Evolutionary conservation across 169 alveolate genomes (phyloP).

Genomic region (Blepharisma undulans): DNA sequence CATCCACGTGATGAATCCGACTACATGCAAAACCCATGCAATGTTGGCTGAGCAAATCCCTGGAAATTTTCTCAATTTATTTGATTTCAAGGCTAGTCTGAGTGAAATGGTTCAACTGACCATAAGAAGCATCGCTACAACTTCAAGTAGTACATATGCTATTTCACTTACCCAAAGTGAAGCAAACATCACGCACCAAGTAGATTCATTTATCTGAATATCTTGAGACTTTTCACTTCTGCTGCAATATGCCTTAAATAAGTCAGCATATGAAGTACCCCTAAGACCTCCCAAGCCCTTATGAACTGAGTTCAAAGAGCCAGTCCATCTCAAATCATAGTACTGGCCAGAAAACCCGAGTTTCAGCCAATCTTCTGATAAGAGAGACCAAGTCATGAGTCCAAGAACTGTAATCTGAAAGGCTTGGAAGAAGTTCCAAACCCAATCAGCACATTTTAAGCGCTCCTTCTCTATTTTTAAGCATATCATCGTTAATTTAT

Average conservation of each 20-base stretch:
- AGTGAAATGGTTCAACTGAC: background rate
- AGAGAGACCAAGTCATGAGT: no score
- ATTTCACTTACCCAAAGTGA: background rate
- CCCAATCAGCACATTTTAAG: no score
- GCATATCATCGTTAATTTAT: no score
- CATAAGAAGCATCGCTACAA: background rate
- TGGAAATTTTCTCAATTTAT: background rate
- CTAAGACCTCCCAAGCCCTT: background rate
- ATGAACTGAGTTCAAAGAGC: background rate
- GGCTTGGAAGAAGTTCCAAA: no score
- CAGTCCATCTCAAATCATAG: background rate
- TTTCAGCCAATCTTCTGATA: no score
- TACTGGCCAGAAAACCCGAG: background rate
- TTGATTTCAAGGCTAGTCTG: background rate
- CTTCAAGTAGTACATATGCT: background rate
- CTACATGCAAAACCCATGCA: slow-evolving; percentile 18
- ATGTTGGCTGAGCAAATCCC: background rate
- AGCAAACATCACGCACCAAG: slow-evolving; percentile 8
- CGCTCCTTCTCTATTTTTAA: no score
- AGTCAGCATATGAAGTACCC: background rate
- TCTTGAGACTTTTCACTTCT: background rate
- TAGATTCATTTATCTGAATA: background rate
- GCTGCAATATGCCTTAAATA: background rate
- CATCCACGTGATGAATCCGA: background rate
- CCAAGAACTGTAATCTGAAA: no score